Evolutionary conservation across 1,139 yeast genomes (phyloP).

Genomic region (Hemisphaericaspora xylofermentans): DNA sequence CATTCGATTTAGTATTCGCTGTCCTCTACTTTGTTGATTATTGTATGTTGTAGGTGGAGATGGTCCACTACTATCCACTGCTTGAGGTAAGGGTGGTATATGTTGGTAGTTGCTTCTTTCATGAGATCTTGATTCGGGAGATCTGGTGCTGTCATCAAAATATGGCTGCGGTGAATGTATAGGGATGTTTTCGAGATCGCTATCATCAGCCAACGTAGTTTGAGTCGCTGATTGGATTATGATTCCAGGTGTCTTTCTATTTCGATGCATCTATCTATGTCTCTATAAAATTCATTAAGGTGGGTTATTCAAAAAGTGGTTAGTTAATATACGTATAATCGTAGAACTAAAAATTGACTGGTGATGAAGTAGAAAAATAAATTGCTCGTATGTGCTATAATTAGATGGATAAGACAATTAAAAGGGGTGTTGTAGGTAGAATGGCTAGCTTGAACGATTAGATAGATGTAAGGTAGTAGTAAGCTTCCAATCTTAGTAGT

Average conservation of each 20-base stretch:
- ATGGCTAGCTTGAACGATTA: too few species aligned
- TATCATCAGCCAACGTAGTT: not conserved
- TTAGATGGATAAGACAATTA: too few species aligned
- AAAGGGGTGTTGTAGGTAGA: too few species aligned
- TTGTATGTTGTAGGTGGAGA: not conserved
- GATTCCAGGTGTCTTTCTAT: conserved; percentile 1
- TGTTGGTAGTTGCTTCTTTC: not conserved
- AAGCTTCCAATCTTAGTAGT: too few species aligned
- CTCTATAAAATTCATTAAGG: not conserved
- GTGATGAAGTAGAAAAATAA: too few species aligned
- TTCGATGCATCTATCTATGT: not conserved
- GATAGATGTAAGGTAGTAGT: too few species aligned
- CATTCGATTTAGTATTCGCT: not conserved
- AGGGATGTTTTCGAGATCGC: not conserved
- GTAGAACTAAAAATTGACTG: too few species aligned
- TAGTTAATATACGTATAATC: too few species aligned
- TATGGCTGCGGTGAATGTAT: not conserved
- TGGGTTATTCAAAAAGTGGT: too few species aligned
- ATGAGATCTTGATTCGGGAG: too few species aligned
- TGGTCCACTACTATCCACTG: not conserved
- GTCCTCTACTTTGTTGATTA: not conserved
- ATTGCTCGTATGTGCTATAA: too few species aligned
- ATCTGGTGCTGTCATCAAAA: not conserved
- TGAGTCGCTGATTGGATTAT: not conserved
- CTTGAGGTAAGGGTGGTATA: not conserved